phyloP scores from a whole-genome alignment of 768 basidiomycete genomes.

The Xerocomus brunneocitrinus region DNA sequence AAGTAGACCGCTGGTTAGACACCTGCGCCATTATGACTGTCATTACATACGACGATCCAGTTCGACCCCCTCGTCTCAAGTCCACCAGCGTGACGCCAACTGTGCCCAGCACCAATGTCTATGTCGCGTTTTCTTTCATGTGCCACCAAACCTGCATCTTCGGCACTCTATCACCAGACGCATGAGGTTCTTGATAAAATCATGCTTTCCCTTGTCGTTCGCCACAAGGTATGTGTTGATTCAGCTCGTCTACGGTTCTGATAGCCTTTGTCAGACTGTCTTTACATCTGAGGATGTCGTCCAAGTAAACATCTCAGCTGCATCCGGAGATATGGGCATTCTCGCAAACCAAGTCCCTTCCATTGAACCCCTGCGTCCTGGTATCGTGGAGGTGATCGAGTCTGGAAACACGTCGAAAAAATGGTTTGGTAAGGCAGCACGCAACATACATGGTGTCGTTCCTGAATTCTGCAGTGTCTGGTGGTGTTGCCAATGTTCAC shows the following conservation, averaged over 20 bases:
- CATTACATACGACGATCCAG: no score
- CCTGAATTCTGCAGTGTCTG: conserved; percentile 61
- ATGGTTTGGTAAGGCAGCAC: conserved; percentile 80
- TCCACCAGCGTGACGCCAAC: no score
- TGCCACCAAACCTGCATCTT: conserved; percentile 56
- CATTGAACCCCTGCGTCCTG: conserved; percentile 93
- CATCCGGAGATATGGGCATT: conserved; percentile 98
- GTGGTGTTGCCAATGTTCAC: conserved; percentile 97
- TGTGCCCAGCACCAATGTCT: conserved; percentile 46
- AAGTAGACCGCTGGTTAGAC: no score
- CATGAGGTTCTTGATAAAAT: conserved; percentile 89
- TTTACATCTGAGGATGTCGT: conserved; percentile 88
- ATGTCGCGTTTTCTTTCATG: conserved; percentile 66
- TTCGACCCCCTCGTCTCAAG: no score
- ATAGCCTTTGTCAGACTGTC: conserved; percentile 58
- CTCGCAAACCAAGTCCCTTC: conserved; percentile 97
- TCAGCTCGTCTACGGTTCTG: conserved; percentile 17
- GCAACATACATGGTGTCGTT: background rate
- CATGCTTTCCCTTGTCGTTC: conserved; percentile 90
- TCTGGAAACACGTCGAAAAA: conserved; percentile 74
- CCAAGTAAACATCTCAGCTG: conserved; percentile 93
- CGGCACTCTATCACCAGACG: conserved; percentile 47
- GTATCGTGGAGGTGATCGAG: conserved; percentile 93
- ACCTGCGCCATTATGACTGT: no score
- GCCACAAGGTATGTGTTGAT: conserved; percentile 72